A percentile compares a stretch with the other conserved stretches of the same genome.
These are phyloP conservation scores for Lotmaria passim DNA, from an alignment of 208 protist species.

Conservation along the genomic window DNA sequence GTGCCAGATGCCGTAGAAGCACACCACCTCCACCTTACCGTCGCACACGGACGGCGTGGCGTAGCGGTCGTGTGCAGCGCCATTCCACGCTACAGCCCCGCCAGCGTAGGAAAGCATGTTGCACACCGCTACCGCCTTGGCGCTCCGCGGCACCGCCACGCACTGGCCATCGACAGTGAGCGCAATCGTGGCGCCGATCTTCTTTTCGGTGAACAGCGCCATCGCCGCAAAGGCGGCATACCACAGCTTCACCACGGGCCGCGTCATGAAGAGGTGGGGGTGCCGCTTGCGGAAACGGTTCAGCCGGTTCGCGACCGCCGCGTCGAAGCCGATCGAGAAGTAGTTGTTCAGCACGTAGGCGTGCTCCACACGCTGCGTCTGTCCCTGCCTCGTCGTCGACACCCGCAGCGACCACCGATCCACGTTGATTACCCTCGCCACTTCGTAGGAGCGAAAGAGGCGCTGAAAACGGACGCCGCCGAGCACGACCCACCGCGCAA, in stretches of 20 bases:
- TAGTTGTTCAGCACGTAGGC: conserved; percentile 64
- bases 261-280: conserved; percentile 43
- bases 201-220: conserved; percentile 40
- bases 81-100: conserved; percentile 54
- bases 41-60: conserved; percentile 41
- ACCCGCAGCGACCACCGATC: conserved; percentile 51
- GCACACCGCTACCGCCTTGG: conserved; percentile 58
- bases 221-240: conserved; percentile 55
- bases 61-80: conserved; percentile 20
- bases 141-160: conserved; percentile 36
- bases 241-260: conserved; percentile 66
- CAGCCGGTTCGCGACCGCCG: conserved; percentile 42
- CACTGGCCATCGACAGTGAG: conserved; percentile 41
- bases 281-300: conserved; percentile 44
- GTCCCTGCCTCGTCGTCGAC: conserved; percentile 3
- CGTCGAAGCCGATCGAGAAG: conserved; percentile 77
- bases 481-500: conserved; percentile 50
- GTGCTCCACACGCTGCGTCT: conserved; percentile 2
- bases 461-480: conserved; percentile 40
- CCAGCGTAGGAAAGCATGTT: conserved; percentile 71
- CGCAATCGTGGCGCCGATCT: conserved; percentile 12
- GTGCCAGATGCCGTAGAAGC: conserved; percentile 65
- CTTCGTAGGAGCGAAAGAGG: conserved; percentile 29
- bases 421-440: conserved; percentile 32
- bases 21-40: conserved; percentile 49